Base-by-base conservation (phyloP, 371 early-diverging fungal species). In the Apophysomyces trapeziformis region DNA sequence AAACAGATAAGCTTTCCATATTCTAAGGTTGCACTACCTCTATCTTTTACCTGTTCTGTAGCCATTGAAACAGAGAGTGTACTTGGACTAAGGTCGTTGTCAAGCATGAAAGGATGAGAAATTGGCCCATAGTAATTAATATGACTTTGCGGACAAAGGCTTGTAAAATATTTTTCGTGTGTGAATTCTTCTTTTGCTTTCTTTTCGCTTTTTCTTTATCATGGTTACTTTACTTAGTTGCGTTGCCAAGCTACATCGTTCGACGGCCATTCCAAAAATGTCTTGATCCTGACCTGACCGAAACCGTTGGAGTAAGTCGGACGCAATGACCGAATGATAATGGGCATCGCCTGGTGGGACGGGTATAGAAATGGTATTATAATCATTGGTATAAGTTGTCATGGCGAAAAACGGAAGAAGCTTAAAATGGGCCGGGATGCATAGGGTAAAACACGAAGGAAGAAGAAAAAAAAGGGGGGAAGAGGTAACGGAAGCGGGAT, bases 211-310 rank as follows among this genome's bases (percentile, higher is more conserved):
- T 26, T 26, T 26, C 32, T 26, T 26, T 26, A 2, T 26, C 32
- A 26, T 26, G 32, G 32, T 26, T 26, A 26, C 32, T 26, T 26
- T 71, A 81, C 81, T 63, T 76, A 78, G 78, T 73, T 81, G 81
- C 16, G 61, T 70, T 21, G 54, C 44, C 35, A 78, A 38, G 38
- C 69, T 67, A 26, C 70, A 68, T 60, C 76, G 69, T 16, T 63
- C 60, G 12, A 81, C 78, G 12, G 70, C 71, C n/a, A 58, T 71
- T 38, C 81, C 81, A 56, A 81, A 76, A 12, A 81, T 58, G 60
- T 78, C 76, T 32, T 75, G 65, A 36, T 76, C 81, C 60, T 74
- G 70, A 7, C 73, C 75, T n/a, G 78, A 78, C 12, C 75, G 73
- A 6, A 64, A 63, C 13, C 75, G 58, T 13, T 75, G 75, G 60